These are phyloP conservation scores for Asparagopsis taxiformis DNA, from an alignment of 31 red algal species.

Conservation along the genomic window DNA sequence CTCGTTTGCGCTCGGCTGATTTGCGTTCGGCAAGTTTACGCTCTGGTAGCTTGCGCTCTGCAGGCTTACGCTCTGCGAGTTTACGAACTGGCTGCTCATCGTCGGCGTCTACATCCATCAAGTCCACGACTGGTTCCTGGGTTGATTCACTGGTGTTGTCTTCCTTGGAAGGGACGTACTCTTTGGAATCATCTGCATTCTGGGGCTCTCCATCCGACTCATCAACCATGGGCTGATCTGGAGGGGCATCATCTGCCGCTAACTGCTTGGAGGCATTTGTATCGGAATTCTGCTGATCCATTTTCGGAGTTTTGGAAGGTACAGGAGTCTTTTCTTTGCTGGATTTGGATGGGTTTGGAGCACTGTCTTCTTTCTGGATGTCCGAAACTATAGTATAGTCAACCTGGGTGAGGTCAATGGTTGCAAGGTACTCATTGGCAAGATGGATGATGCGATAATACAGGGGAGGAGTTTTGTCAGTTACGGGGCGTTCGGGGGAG, in stretches of 20 bases:
- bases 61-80: background rate
- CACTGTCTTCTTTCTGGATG: background rate
- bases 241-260: too few relatives aligned
- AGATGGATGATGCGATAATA: conserved; percentile 40
- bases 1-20: too few relatives aligned
- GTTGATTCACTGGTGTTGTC: background rate
- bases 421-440: conserved; percentile 39
- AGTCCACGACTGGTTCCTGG: background rate
- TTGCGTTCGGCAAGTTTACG: too few relatives aligned
- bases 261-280: too few relatives aligned
- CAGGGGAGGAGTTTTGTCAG: background rate
- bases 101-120: background rate
- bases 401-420: conserved; percentile 26
- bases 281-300: too few relatives aligned
- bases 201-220: too few relatives aligned
- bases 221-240: too few relatives aligned
- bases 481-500: background rate
- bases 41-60: too few relatives aligned
- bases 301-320: too few relatives aligned
- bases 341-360: too few relatives aligned
- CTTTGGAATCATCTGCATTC: background rate
- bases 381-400: conserved; percentile 7
- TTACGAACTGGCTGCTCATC: background rate
- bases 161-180: background rate
- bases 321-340: too few relatives aligned